Evolutionary conservation across 495 filamentous ascomycete species (phyloP).

Genomic region (Elasticomyces elasticus): DNA sequence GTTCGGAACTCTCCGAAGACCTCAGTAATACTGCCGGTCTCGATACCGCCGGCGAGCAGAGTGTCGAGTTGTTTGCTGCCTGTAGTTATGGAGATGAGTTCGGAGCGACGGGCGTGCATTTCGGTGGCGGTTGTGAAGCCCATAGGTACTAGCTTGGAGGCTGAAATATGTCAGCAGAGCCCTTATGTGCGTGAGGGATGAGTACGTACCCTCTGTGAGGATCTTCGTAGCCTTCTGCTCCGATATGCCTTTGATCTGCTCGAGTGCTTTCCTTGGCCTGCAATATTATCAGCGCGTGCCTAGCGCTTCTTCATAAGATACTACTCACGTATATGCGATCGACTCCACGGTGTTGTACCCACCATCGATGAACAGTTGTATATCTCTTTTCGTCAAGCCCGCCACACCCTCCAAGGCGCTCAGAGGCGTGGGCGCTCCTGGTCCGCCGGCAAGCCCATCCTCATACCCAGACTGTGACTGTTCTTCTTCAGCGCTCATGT

Average conservation of each 20-base stretch:
- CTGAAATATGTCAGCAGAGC: constrained; percentile 35
- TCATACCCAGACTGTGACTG: constrained; percentile 49
- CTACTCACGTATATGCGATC: constrained; percentile 71
- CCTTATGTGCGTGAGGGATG: not conserved
- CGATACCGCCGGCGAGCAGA: constrained; percentile 83
- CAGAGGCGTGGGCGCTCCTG: constrained; percentile 91
- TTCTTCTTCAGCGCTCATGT: constrained; percentile 50
- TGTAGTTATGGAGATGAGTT: constrained; percentile 94
- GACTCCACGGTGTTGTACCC: constrained; percentile 92
- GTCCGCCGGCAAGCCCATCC: constrained; percentile 58
- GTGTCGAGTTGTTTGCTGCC: constrained; percentile 96
- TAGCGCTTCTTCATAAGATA: not conserved
- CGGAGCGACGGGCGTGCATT: constrained; percentile 93
- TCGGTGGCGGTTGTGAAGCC: constrained; percentile 99
- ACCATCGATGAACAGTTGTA: constrained; percentile 82
- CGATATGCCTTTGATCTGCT: constrained; percentile 95
- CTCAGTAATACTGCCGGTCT: constrained; percentile 97
- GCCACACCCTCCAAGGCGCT: constrained; percentile 74
- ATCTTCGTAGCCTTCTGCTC: constrained; percentile 92
- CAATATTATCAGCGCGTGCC: constrained; percentile 4
- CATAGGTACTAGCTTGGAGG: constrained; percentile 93
- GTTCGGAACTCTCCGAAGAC: constrained; percentile 97
- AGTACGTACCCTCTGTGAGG: constrained; percentile 66
- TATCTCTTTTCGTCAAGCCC: constrained; percentile 85
- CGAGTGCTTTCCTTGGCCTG: constrained; percentile 68